phyloP scores from a whole-genome alignment of 1,139 yeast species.

The Suhomyces guaymorum region DNA sequence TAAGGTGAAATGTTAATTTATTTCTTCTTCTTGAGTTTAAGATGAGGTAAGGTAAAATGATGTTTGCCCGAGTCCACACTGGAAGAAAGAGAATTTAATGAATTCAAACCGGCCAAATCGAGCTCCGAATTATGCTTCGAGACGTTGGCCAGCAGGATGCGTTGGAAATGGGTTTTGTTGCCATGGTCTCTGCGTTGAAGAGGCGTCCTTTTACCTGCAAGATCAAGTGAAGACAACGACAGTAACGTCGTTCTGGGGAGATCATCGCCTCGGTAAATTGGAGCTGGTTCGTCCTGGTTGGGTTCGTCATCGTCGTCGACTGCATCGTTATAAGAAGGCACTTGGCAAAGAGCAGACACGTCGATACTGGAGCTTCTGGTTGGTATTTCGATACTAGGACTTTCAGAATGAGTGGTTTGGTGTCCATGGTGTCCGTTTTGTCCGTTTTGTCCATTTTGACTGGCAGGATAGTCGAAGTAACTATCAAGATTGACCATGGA shows the following conservation, averaged over 20 bases:
- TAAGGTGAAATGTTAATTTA: too few relatives aligned
- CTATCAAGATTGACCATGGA: slow-evolving; percentile 23
- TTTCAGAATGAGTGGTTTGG: not conserved
- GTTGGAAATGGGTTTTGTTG: slow-evolving; percentile 1
- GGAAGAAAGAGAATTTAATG: not conserved
- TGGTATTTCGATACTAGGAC: not conserved
- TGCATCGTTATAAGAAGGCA: slow-evolving; percentile 42
- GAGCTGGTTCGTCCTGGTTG: slow-evolving; percentile 33
- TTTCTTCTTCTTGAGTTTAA: slow-evolving; percentile 6
- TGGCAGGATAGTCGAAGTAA: slow-evolving; percentile 34
- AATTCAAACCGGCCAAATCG: slow-evolving; percentile 1
- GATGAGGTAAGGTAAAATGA: slow-evolving; percentile 6
- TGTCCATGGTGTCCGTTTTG: too few relatives aligned
- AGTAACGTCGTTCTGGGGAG: not conserved
- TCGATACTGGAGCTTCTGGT: slow-evolving; percentile 21
- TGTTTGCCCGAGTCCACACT: slow-evolving; percentile 2
- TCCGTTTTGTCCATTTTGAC: too few relatives aligned
- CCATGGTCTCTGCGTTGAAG: slow-evolving; percentile 1
- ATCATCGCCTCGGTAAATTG: slow-evolving; percentile 23
- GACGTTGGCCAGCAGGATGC: slow-evolving; percentile 1
- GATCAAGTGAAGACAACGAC: slow-evolving; percentile 10
- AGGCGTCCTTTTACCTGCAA: slow-evolving; percentile 6
- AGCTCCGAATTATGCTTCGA: slow-evolving; percentile 5
- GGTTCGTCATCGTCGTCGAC: slow-evolving; percentile 32
- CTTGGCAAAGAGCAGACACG: slow-evolving; percentile 24